Evolutionary conservation across 2,329 filamentous ascomycete genomes (phyloP).

Genomic region (Epichloe gansuensis): DNA sequence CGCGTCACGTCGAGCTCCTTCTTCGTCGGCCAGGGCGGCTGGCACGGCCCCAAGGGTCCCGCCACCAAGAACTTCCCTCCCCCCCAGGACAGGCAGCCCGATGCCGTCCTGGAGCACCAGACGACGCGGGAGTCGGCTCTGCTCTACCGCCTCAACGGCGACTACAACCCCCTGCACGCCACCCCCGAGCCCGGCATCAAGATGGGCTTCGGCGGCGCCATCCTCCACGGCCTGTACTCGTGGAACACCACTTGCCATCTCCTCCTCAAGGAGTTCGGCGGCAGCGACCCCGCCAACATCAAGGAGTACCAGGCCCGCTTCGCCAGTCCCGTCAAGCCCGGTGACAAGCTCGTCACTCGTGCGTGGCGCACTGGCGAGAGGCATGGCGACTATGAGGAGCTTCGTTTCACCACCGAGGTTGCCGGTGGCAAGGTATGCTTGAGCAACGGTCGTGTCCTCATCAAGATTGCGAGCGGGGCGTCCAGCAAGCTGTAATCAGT

Average conservation of each 20-base stretch:
- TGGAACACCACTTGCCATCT: constrained; percentile 72
- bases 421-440: constrained; percentile 73
- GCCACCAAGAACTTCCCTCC: constrained; percentile 63
- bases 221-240: constrained; percentile 80
- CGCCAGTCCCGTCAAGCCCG: constrained; percentile 70
- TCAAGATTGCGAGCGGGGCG: constrained; percentile 46
- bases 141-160: constrained; percentile 76
- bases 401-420: constrained; percentile 67
- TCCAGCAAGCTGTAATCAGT: constrained; percentile 49
- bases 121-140: constrained; percentile 60
- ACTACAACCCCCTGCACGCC: constrained; percentile 89
- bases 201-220: constrained; percentile 84
- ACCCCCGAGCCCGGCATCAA: constrained; percentile 71
- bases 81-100: constrained; percentile 64
- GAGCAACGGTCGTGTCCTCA: constrained; percentile 72
- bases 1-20: constrained; percentile 60
- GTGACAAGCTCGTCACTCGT: constrained; percentile 67
- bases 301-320: constrained; percentile 85
- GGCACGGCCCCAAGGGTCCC: constrained; percentile 85
- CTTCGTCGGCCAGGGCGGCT: constrained; percentile 66
- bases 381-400: constrained; percentile 61
- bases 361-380: constrained; percentile 65
- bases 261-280: constrained; percentile 60
- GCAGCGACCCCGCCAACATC: constrained; percentile 66
- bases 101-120: constrained; percentile 56